These are phyloP conservation scores for Selenicereus undatus DNA, from an alignment of 148 eudicot species.

Conservation along the genomic window DNA sequence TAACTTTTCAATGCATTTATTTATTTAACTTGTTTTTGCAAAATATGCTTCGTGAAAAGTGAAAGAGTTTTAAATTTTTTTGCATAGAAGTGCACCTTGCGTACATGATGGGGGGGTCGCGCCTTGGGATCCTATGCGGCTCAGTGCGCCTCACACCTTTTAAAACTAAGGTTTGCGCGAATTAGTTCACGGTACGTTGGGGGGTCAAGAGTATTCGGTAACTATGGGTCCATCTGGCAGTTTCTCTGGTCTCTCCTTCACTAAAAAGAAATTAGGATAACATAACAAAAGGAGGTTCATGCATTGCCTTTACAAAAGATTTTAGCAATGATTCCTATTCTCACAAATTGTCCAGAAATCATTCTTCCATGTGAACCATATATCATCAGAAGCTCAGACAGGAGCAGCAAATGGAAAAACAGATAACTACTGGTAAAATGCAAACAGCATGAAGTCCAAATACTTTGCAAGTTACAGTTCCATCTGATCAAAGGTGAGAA, in stretches of 20 bases:
- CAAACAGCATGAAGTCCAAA: not conserved
- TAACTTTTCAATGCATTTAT: too few species aligned
- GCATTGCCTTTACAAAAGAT: not conserved
- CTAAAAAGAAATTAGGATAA: not conserved
- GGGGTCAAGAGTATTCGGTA: too few species aligned
- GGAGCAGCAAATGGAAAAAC: not conserved
- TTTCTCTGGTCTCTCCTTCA: not conserved
- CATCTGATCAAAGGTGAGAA: conserved; percentile 7
- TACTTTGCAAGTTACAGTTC: not conserved
- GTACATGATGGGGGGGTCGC: too few species aligned
- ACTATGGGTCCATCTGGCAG: not conserved
- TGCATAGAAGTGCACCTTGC: too few species aligned
- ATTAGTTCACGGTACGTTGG: not conserved
- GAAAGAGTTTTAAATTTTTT: too few species aligned
- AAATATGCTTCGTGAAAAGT: too few species aligned
- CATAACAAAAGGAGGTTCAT: not conserved
- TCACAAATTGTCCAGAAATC: not conserved
- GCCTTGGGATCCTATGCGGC: too few species aligned
- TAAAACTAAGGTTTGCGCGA: too few species aligned
- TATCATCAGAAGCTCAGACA: not conserved
- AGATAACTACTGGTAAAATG: not conserved
- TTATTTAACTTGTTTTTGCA: too few species aligned
- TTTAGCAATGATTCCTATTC: not conserved
- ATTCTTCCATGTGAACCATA: not conserved
- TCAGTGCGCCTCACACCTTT: too few species aligned